Evolutionary conservation across 441 rosid genomes (phyloP).

Genomic region (Erodium moschatum): DNA sequence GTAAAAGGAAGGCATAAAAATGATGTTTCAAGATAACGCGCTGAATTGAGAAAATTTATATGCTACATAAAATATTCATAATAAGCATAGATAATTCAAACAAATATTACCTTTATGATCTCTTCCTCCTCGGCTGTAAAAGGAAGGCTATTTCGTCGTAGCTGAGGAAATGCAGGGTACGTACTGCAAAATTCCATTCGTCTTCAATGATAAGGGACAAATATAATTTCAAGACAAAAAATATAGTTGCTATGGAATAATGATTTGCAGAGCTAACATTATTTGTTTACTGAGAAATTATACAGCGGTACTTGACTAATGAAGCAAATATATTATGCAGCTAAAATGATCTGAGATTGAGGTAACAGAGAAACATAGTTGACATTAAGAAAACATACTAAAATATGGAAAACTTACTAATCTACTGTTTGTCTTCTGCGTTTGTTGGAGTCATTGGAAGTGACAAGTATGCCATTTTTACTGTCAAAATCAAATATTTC

Average conservation of each 20-base stretch:
- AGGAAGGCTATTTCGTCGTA: constrained; percentile 29
- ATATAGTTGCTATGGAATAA: neutral
- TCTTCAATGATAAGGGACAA: constrained; percentile 27
- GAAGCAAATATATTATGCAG: no score
- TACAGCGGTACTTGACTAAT: no score
- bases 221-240: no score
- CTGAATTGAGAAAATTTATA: neutral
- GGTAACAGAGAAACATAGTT: no score
- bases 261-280: neutral
- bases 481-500: neutral
- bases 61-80: neutral
- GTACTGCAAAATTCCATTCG: constrained; percentile 23
- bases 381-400: no score
- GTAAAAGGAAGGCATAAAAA: no score
- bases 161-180: constrained; percentile 25
- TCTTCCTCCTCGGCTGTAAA: constrained; percentile 47
- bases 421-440: constrained; percentile 17
- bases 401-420: no score
- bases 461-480: constrained; percentile 20
- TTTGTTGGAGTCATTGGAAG: constrained; percentile 13
- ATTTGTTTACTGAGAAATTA: neutral
- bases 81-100: neutral
- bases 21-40: neutral
- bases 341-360: no score
- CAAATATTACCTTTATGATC: constrained; percentile 36